These are phyloP conservation scores for Cucumis melo DNA, from an alignment of 306 rosid species.

Conservation along the genomic window DNA sequence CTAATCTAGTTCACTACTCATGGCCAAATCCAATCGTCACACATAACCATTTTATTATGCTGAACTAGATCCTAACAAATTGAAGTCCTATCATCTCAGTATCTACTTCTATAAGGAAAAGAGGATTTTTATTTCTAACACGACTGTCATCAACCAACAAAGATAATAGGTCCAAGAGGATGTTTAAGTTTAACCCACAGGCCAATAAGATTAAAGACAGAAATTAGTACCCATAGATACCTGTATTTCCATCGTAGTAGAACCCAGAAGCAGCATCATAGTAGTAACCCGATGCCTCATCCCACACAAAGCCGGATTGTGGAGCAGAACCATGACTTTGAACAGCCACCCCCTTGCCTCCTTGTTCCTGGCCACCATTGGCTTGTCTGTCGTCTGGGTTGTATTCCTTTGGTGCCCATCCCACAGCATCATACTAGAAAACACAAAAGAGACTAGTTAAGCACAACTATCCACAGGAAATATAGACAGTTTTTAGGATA, in stretches of 20 bases:
- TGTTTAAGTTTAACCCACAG: not conserved
- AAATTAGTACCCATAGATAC: slow-evolving; percentile 17
- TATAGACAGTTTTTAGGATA: not conserved
- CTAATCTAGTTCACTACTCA: not conserved
- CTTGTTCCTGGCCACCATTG: slow-evolving; percentile 38
- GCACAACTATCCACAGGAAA: not conserved
- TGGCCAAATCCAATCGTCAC: not conserved
- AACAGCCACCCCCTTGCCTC: slow-evolving; percentile 26
- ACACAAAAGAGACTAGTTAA: not conserved
- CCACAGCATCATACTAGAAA: slow-evolving; percentile 79
- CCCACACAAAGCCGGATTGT: slow-evolving; percentile 94
- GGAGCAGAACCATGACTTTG: slow-evolving; percentile 54
- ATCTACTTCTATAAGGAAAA: not conserved
- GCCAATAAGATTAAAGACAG: not conserved
- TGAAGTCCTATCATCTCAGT: not conserved
- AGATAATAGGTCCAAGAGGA: not conserved
- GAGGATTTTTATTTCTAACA: too few relatives aligned
- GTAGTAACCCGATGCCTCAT: slow-evolving; percentile 94
- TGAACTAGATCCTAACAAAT: not conserved
- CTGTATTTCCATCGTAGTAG: slow-evolving; percentile 96
- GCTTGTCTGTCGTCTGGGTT: slow-evolving; percentile 75
- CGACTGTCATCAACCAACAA: not conserved
- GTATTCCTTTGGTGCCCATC: slow-evolving; percentile 98
- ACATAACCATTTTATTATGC: not conserved
- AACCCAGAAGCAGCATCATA: slow-evolving; percentile 97